Percentiles rank a stretch among this genome's conserved stretches.
phyloP scores from a whole-genome alignment of 805 yeast species.

The Yamadazyma olivae region DNA sequence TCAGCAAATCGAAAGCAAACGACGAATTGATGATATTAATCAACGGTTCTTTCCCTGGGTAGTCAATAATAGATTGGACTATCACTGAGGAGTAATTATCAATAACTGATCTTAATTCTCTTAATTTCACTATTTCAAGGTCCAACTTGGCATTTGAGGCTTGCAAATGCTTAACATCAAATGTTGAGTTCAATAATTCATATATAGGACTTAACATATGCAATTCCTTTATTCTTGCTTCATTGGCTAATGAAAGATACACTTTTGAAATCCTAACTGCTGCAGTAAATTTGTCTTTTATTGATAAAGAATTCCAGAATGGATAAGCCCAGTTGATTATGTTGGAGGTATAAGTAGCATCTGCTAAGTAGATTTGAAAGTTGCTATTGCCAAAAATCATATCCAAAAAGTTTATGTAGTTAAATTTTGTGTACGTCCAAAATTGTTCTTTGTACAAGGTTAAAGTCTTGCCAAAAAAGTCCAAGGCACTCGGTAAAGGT shows the following conservation, averaged over 20 bases:
- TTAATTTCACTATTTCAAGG: conserved; percentile 23
- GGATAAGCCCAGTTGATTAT: conserved; percentile 37
- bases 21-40: conserved; percentile 1
- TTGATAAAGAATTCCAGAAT: conserved; percentile 6
- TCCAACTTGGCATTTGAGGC: conserved; percentile 6
- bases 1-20: conserved; percentile 45
- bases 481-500: conserved; percentile 55
- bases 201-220: neutral
- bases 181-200: conserved; percentile 1
- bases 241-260: conserved; percentile 1
- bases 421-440: conserved; percentile 53
- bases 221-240: neutral
- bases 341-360: neutral
- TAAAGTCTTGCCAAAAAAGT: conserved; percentile 47
- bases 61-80: conserved; percentile 14
- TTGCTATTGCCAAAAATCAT: conserved; percentile 55
- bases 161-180: neutral
- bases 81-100: conserved; percentile 35
- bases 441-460: conserved; percentile 40
- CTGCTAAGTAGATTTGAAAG: conserved; percentile 28
- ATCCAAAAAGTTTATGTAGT: conserved; percentile 56
- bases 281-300: conserved; percentile 3
- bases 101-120: conserved; percentile 48
- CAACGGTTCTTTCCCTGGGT: conserved; percentile 11
- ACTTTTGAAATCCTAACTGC: conserved; percentile 3